Base-by-base conservation (phyloP, 495 filamentous ascomycete genomes). In the Penicillium soppii region DNA sequence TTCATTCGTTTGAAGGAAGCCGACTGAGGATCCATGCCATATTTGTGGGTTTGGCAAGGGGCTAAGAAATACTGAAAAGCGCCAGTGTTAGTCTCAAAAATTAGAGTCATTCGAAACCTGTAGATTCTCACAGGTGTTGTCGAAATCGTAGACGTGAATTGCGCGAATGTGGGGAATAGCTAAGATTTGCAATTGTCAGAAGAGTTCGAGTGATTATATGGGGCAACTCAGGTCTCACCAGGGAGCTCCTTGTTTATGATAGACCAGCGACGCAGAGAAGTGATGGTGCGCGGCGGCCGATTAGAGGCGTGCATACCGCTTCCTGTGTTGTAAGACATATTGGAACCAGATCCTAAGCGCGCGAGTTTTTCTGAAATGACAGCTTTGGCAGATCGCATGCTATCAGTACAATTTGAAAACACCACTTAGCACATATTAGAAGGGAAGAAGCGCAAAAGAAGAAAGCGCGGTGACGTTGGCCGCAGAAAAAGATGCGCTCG, bases 71-170 rank as follows among this genome's bases (percentile, higher is more conserved):
- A 99, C 90, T 95, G 56, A 26, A 36, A 1, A 36, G 27, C 43
- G 23, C 1, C 12, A 26, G 7, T 25, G 48, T 69, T 51, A 66
- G 47, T 40, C 39, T 19, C 12, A 5, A 25, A 29, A 17, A 15
- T 8, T 16, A 4, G 15, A 6, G 5, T 1, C 5, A 21, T 19
- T n/a, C 1, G 10, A 22, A 23, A 13, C 35, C 26, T 22, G n/a
- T 35, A 17, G 38, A 43, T 29, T 59, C 82, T 69, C 76, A 95
- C 91, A 74, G 32, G 94, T 99, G 61, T 99, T 97, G 65, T 99
- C 94, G 66, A 99, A 99, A 71, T 99, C 94, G 74, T 97, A 99
- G 50, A 99, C 80, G 65, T 99, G 94, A 44, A 99, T 83, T 6
- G 82, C 66, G 63, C 82, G 89, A 61, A 97, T 86, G 58, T 80